Conservation (phyloP, 139 green algal species). For the Closterium sp. region DNA sequence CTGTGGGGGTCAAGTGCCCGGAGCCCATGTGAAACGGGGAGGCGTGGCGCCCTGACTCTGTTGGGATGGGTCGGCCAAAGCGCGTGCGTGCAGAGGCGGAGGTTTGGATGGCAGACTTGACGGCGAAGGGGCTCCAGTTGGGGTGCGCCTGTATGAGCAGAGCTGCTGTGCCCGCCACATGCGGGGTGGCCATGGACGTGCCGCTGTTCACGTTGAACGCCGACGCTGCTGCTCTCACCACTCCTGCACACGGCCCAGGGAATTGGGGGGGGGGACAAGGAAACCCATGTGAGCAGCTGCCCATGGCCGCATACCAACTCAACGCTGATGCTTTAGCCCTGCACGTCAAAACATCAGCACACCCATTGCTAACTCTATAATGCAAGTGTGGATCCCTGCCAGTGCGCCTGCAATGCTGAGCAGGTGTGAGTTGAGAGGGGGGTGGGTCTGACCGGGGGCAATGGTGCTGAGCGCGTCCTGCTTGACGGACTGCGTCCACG, state of each 20-base stretch:
- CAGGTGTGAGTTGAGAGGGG: too few relatives aligned
- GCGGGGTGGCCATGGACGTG: slow-evolving; percentile 32
- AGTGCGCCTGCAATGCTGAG: too few relatives aligned
- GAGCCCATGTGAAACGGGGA: slow-evolving; percentile 22
- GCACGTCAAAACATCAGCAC: too few relatives aligned
- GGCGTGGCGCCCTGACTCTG: neutral
- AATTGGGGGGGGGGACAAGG: too few relatives aligned
- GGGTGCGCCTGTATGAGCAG: slow-evolving; percentile 22
- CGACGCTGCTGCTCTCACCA: too few relatives aligned
- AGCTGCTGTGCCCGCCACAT: slow-evolving; percentile 10
- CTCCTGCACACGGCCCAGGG: too few relatives aligned
- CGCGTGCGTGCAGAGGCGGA: neutral
- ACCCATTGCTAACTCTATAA: too few relatives aligned
- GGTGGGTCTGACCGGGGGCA: neutral
- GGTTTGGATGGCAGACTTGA: slow-evolving; percentile 23
- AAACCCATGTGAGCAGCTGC: too few relatives aligned
- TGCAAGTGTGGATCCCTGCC: too few relatives aligned
- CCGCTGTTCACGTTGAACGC: slow-evolving; percentile 1
- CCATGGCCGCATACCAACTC: too few relatives aligned
- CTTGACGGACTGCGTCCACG: neutral
- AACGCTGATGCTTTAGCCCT: too few relatives aligned
- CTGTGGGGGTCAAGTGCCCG: slow-evolving; percentile 8
- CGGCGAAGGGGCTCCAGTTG: neutral
- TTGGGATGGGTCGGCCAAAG: neutral
- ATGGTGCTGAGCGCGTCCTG: neutral